These are phyloP conservation scores for Brassica rapa DNA, from an alignment of 345 rosid species.

Conservation along the genomic window DNA sequence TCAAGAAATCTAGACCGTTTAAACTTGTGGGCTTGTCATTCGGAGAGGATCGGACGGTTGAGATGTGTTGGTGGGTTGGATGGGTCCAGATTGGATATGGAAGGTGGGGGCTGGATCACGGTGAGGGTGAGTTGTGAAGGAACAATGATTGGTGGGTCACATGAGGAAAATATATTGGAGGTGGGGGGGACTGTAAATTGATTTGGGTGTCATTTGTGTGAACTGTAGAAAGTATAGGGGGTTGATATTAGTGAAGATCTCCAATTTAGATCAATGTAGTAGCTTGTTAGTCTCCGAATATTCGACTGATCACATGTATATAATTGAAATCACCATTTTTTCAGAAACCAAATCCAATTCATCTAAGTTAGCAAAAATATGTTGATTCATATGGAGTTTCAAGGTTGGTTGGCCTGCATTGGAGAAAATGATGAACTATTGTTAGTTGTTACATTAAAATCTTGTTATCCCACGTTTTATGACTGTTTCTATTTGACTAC, in stretches of 20 bases:
- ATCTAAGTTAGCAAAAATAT: neutral
- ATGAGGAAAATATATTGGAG: neutral
- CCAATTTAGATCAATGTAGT: conserved; percentile 25
- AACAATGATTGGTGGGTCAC: conserved; percentile 41
- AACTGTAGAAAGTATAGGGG: conserved; percentile 28
- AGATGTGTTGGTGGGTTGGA: conserved; percentile 24
- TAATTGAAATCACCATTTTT: conserved; percentile 11
- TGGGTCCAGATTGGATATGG: conserved; percentile 48
- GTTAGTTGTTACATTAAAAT: neutral
- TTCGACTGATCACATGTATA: conserved; percentile 27
- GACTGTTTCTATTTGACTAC: conserved; percentile 28
- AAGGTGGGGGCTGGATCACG: conserved; percentile 58
- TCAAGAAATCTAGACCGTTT: conserved; percentile 32
- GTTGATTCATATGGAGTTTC: conserved; percentile 13
- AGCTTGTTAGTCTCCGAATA: conserved; percentile 24
- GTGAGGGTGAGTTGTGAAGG: conserved; percentile 47
- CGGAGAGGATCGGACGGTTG: conserved; percentile 58
- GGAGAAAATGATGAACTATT: conserved; percentile 16
- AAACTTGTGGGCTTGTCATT: conserved; percentile 10
- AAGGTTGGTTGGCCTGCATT: conserved; percentile 37
- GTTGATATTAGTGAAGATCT: conserved; percentile 33
- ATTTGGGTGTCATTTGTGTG: conserved; percentile 25
- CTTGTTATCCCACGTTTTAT: neutral
- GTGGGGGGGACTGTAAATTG: conserved; percentile 21
- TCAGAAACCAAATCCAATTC: neutral